Conservation (phyloP, 2,329 filamentous ascomycete species). For the Botrytis porri region DNA sequence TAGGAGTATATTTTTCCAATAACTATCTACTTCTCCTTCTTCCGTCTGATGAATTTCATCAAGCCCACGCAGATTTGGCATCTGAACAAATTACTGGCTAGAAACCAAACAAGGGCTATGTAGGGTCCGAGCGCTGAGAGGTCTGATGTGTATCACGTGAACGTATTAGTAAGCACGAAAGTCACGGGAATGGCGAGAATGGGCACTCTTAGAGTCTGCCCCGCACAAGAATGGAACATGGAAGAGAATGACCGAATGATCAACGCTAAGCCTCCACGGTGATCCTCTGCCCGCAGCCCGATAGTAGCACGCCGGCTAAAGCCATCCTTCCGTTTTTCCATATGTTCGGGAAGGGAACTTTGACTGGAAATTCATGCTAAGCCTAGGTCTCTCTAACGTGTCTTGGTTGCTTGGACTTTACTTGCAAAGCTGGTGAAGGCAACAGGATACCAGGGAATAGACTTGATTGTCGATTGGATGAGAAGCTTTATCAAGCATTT, state of each 20-base stretch:
- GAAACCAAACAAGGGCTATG: neutral
- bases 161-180: neutral
- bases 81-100: neutral
- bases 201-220: neutral
- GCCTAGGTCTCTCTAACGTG: neutral
- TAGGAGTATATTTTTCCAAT: neutral
- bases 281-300: neutral
- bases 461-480: neutral
- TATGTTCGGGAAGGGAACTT: neutral
- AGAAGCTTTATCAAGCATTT: neutral
- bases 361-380: neutral
- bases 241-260: neutral
- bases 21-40: neutral
- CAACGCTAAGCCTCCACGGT: neutral
- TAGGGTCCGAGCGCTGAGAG: neutral
- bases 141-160: neutral
- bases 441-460: neutral
- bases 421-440: neutral
- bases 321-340: neutral
- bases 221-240: neutral
- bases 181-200: too few relatives aligned
- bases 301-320: neutral
- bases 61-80: neutral
- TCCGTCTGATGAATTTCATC: neutral
- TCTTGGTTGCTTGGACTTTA: neutral